phyloP scores from a whole-genome alignment of 352 stramenopile genomes.

The Thalassiosira sp. region DNA sequence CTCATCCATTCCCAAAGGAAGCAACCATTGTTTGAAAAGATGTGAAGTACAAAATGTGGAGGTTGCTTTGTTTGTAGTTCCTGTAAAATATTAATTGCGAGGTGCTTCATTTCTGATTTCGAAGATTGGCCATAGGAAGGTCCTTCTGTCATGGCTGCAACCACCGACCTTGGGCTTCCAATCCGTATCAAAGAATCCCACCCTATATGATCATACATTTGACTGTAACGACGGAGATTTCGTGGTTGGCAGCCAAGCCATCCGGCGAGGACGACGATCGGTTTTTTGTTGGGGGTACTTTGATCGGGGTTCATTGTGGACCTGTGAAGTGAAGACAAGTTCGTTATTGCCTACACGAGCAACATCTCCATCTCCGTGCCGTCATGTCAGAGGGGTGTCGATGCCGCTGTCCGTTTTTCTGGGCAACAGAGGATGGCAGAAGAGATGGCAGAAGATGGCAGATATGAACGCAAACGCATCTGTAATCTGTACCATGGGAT shows the following conservation, averaged over 20 bases:
- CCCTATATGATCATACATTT: conserved; percentile 41
- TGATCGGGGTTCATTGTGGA: not conserved
- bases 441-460: no score
- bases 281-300: conserved; percentile 10
- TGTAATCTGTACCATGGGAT: no score
- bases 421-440: no score
- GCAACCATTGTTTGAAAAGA: conserved; percentile 55
- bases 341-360: no score
- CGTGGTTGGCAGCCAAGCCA: conserved; percentile 52
- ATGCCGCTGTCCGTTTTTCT: no score
- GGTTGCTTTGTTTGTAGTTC: conserved; percentile 37
- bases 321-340: no score
- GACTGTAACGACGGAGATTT: conserved; percentile 38
- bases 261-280: conserved; percentile 40
- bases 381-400: no score
- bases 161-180: conserved; percentile 24
- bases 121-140: conserved; percentile 7
- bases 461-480: no score
- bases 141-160: conserved; percentile 26
- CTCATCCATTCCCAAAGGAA: conserved; percentile 57
- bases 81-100: conserved; percentile 36
- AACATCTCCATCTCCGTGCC: no score
- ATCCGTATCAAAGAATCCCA: conserved; percentile 40
- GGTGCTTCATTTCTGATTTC: conserved; percentile 29
- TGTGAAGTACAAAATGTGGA: conserved; percentile 43